Evolutionary conservation across 352 stramenopile species (phyloP), one percentile per base, ranked within the genome.

Genomic region (Blastocystis sp.): DNA sequence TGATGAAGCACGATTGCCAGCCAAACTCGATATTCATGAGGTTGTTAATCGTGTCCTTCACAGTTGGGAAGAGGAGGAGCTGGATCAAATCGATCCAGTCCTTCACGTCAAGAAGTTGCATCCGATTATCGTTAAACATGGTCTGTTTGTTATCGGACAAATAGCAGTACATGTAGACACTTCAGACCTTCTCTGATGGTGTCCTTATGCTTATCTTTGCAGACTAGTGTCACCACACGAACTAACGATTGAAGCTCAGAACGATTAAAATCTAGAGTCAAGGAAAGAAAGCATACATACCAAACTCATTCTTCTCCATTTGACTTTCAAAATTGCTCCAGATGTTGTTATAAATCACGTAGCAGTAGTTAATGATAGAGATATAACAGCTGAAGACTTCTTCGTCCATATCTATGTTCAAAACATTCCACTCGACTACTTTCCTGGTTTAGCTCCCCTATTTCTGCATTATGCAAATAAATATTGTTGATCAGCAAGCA

Each of bases 271-370:
- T 85, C 73, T 85, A 43, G 45, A 0, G 1, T 66, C 47, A 85
- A 5, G 3, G 11, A 7, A 20, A 8, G 37, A 37, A 9, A 11
- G 2, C 30, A 65, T 26, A 16, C 30, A 4, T 26, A 85, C 73
- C 73, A 43, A 85, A 85, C 11, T 85, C 43, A 45, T 85, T 68
- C 20, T 68, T 45, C 16, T 13, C 73, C 18, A 85, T 68, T 20
- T 34, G 53, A 37, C 8, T 8, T n/a, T 85, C 73, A 43, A 55
- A 85, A 24, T 13, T 37, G 18, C 11, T 66, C 73, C 73, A 85
- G 18, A 85, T 50, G 56, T 85, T 85, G 56, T 85, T 85, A 37
- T 53, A 68, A 24, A 85, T 64, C 53, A 85, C 73, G 56, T 85
- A 85, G 56, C 47, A 85, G 24, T 85, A 66, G 55, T 85, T 85